Base-by-base conservation (phyloP, 805 yeast species). In the Wickerhamiella vanderwaltii region DNA sequence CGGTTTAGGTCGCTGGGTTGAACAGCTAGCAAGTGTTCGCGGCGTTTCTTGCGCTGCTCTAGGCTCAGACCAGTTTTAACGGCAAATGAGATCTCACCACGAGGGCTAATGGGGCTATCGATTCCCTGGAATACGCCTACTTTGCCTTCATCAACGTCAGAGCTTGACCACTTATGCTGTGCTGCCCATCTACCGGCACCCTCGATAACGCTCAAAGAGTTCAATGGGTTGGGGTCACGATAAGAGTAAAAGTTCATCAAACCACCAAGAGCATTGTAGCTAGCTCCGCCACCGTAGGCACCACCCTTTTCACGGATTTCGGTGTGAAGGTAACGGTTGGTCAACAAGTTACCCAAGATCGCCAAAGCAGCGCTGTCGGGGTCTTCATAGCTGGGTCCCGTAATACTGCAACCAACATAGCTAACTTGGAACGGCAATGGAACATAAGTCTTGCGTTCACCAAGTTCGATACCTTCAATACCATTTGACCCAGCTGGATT, bases 211-310 rank as follows among this genome's bases (percentile, higher is more conserved):
- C 65, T 60, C 9, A 83, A 58, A 2, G 95, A 79, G 48, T 75
- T 72, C 29, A 69, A 56, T 1, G 95, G 84, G 48, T 83, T 79
- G 13, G 98, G 98, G 59, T 91, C 98, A 51, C 98, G 72, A 64
- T 88, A 91, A 0, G 97, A 86, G 62, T 80, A 91, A 62, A 70
- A 85, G 25, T 81, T 72, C 53, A 88, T 74, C 2, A 77, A 52
- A 0, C 96, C 97, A 39, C 81, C 84, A 17, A 83, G 57, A 0
- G 88, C 85, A 56, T 79, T 82, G 58, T 78, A 91, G 6, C 72
- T 63, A 4, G 94, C 81, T 3, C 98, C 98, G 5, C 95, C 97
- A 6, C 98, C 98, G 56, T 91, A 91, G 0, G 98, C 98, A 45
- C 98, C 98, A 44, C 95, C 95, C 54, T 88, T 76, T 56, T 91